Conservation (phyloP, 805 yeast genomes). For the Candida ponderosae region DNA sequence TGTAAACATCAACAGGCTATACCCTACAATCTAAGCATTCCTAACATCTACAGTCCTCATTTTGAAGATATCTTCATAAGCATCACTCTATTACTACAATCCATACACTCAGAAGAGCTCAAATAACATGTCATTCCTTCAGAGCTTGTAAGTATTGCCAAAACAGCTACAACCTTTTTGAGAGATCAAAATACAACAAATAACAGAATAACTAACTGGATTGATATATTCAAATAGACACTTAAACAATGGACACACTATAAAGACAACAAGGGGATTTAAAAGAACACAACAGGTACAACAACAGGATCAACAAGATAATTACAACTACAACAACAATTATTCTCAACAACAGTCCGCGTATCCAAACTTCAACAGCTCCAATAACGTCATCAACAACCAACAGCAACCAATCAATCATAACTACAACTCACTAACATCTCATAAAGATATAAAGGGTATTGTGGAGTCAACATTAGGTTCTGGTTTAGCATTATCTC, state of each 20-base stretch:
- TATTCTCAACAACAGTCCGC: slow-evolving; percentile 10
- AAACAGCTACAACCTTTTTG: not conserved
- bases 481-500: slow-evolving; percentile 80
- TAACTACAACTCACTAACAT: slow-evolving; percentile 29
- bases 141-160: slow-evolving; percentile 18
- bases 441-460: slow-evolving; percentile 70
- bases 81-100: not conserved
- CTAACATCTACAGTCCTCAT: no score
- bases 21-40: no score
- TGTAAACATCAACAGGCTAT: no score
- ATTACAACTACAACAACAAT: slow-evolving; percentile 7
- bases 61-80: no score
- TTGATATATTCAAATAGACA: no score
- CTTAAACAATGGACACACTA: slow-evolving; percentile 37
- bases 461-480: slow-evolving; percentile 96
- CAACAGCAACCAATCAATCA: slow-evolving; percentile 1
- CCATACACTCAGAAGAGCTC: not conserved
- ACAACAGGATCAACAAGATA: slow-evolving; percentile 4
- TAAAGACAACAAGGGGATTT: slow-evolving; percentile 38
- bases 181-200: no score
- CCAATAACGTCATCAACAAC: slow-evolving; percentile 14
- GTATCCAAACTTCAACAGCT: slow-evolving; percentile 24
- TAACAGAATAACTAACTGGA: no score
- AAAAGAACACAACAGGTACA: slow-evolving; percentile 21
- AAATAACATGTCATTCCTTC: slow-evolving; percentile 21